Conservation (phyloP, 2,329 filamentous ascomycete species). For the Sarocladiaceae sp. region DNA sequence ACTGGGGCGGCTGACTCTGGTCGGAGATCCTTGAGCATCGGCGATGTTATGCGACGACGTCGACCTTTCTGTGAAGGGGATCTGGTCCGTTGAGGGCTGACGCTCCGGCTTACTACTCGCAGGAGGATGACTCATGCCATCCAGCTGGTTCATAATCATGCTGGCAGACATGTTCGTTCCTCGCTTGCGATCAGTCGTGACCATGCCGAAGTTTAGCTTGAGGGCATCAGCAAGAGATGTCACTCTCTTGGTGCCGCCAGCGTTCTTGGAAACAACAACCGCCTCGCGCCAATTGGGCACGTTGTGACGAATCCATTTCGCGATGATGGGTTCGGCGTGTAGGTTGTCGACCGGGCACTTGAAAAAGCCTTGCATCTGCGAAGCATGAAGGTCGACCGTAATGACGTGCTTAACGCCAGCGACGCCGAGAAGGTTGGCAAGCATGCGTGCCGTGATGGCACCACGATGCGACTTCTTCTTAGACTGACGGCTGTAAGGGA, state of each 20-base stretch:
- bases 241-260: slow-evolving; percentile 93
- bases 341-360: slow-evolving; percentile 96
- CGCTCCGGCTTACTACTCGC: slow-evolving; percentile 19
- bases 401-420: slow-evolving; percentile 97
- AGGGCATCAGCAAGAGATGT: slow-evolving; percentile 93
- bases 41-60: slow-evolving; percentile 26
- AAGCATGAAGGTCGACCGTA: slow-evolving; percentile 91
- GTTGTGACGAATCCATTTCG: slow-evolving; percentile 90
- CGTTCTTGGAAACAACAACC: slow-evolving; percentile 97
- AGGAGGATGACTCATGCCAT: slow-evolving; percentile 49
- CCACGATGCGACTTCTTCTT: slow-evolving; percentile 98
- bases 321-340: slow-evolving; percentile 90
- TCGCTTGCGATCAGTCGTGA: slow-evolving; percentile 76
- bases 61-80: slow-evolving; percentile 18
- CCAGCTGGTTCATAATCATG: slow-evolving; percentile 68
- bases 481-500: slow-evolving; percentile 98
- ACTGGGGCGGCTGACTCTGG: slow-evolving; percentile 20
- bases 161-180: slow-evolving; percentile 71
- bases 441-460: slow-evolving; percentile 94
- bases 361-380: slow-evolving; percentile 99
- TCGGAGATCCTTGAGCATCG: slow-evolving; percentile 41
- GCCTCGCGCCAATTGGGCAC: slow-evolving; percentile 84
- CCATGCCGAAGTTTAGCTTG: slow-evolving; percentile 96
- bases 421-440: slow-evolving; percentile 89
- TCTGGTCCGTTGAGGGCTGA: slow-evolving; percentile 13